Percentiles rank a stretch among this genome's conserved stretches.
Conservation (phyloP, 2,329 filamentous ascomycete genomes). For the Trichophyton schoenleinii region DNA sequence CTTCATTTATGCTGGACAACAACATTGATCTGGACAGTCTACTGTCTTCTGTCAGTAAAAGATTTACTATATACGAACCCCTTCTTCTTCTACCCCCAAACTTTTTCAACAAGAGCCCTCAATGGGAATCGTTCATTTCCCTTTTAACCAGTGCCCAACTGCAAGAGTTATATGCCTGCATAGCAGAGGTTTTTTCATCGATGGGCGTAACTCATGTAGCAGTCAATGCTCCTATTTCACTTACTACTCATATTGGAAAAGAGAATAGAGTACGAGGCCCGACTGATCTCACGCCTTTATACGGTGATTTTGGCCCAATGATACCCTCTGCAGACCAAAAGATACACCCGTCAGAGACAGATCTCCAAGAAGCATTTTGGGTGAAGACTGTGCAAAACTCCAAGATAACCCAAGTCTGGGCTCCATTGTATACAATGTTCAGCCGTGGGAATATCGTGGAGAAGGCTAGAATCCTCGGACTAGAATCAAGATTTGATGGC, state of each 20-base stretch:
- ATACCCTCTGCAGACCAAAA: constrained; percentile 9
- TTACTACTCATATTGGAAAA: constrained; percentile 18
- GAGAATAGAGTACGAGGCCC: constrained; percentile 67
- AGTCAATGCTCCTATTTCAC: constrained; percentile 45
- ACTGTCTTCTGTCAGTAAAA: constrained; percentile 24
- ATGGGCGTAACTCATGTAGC: constrained; percentile 43
- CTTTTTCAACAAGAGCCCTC: constrained; percentile 27
- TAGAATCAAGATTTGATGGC: constrained; percentile 27
- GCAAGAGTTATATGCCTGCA: constrained; percentile 29
- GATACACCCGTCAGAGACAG: constrained; percentile 28
- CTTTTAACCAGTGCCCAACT: constrained; percentile 17
- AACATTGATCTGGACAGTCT: constrained; percentile 6
- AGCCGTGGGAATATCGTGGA: constrained; percentile 81
- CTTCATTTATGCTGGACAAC: constrained; percentile 12
- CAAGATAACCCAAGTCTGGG: constrained; percentile 72
- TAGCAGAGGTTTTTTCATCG: constrained; percentile 29
- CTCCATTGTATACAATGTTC: constrained; percentile 88
- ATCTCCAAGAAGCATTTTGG: constrained; percentile 65
- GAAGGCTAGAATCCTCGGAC: constrained; percentile 59
- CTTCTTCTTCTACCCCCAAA: constrained; percentile 45
- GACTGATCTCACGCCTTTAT: constrained; percentile 52
- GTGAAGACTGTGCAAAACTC: constrained; percentile 62
- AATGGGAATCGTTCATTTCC: constrained; percentile 21
- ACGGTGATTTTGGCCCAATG: constrained; percentile 59
- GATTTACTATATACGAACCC: constrained; percentile 45